Evolutionary conservation across 2,329 filamentous ascomycete genomes (phyloP).

Genomic region (Daldinia sp.): DNA sequence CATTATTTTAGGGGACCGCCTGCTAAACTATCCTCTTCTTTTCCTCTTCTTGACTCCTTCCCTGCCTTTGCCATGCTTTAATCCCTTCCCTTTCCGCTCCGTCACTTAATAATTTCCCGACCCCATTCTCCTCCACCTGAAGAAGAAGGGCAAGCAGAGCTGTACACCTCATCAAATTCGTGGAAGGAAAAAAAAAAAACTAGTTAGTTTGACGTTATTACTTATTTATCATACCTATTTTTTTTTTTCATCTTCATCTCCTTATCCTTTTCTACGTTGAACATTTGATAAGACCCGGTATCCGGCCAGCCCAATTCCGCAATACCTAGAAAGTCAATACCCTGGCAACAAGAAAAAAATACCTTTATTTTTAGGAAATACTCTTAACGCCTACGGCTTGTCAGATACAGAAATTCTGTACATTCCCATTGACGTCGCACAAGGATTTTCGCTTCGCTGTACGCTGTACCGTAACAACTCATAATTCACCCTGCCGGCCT

Average conservation of each 20-base stretch:
- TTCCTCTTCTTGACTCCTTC: conserved; percentile 39
- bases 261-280: conserved; percentile 3
- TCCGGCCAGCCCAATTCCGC: conserved; percentile 14
- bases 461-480: conserved; percentile 38
- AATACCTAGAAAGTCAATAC: neutral
- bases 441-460: conserved; percentile 27
- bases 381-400: conserved; percentile 4
- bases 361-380: neutral
- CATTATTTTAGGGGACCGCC: conserved; percentile 41
- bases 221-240: conserved; percentile 21
- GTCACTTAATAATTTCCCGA: conserved; percentile 51
- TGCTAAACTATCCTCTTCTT: conserved; percentile 27
- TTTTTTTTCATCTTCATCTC: conserved; percentile 1
- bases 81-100: conserved; percentile 48
- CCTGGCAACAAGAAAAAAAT: neutral
- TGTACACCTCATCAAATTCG: conserved; percentile 44
- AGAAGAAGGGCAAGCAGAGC: conserved; percentile 34
- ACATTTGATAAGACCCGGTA: neutral
- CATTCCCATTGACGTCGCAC: conserved; percentile 40
- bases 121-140: conserved; percentile 47
- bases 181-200: conserved; percentile 25
- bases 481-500: conserved; percentile 23
- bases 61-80: conserved; percentile 47
- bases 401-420: conserved; percentile 19
- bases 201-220: conserved; percentile 28